Percentiles rank a stretch among this genome's conserved stretches.
Conservation (phyloP, 148 eudicot species). For the Rhododendron griersonianum region DNA sequence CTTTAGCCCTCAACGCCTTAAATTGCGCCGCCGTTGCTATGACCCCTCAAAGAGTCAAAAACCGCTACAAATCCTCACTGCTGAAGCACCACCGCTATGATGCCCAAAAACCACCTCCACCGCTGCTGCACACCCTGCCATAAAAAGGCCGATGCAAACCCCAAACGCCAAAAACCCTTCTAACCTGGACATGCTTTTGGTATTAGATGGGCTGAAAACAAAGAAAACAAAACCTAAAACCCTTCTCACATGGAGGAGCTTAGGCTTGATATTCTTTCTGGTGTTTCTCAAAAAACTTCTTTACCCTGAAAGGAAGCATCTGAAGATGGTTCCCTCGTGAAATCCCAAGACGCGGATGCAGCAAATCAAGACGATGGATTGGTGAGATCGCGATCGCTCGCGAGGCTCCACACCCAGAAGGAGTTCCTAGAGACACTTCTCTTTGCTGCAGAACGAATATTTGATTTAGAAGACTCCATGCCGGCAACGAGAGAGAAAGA, state of each 20-base stretch:
- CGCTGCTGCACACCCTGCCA: too few species aligned
- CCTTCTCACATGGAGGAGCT: conserved; percentile 18
- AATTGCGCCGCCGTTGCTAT: too few species aligned
- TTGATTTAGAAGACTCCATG: conserved; percentile 57
- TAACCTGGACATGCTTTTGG: conserved; percentile 20
- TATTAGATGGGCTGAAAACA: conserved; percentile 24
- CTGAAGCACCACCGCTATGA: too few species aligned
- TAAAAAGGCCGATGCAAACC: too few species aligned
- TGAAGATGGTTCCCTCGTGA: too few species aligned
- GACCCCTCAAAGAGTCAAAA: too few species aligned
- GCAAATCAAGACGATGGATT: conserved; percentile 24
- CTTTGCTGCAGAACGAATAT: conserved; percentile 72
- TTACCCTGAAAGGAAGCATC: too few species aligned
- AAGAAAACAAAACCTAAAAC: background rate
- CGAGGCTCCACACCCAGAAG: conserved; percentile 69
- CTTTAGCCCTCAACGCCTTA: too few species aligned
- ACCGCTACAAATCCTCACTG: too few species aligned
- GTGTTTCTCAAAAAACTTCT: background rate
- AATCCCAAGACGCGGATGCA: conserved; percentile 34
- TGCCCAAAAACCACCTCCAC: too few species aligned
- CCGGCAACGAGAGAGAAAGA: too few species aligned
- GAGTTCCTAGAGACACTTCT: conserved; percentile 90
- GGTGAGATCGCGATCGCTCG: conserved; percentile 57
- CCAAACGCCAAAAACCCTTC: too few species aligned
- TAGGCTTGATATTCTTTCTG: conserved; percentile 16